Evolutionary conservation across 2,329 filamentous ascomycete species (phyloP), one percentile per base, ranked within the genome.

Genomic region (Truncatella angustata): DNA sequence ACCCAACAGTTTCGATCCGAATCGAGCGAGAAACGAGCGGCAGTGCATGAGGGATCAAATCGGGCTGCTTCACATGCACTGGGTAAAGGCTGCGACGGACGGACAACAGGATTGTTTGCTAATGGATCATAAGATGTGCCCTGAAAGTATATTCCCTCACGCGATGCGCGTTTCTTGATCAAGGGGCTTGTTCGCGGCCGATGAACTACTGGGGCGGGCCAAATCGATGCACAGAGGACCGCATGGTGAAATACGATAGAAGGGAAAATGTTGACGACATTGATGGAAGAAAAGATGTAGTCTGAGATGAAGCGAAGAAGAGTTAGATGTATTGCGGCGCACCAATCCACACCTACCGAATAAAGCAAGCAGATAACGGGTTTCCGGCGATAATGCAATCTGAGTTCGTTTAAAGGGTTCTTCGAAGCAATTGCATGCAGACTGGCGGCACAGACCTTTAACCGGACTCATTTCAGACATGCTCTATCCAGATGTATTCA

Each of bases 321-420:
- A 18, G 5, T 18, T 21, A 10, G 18, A 40, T 40, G 11, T n/a
- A n/a, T n/a, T n/a, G n/a, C n/a, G n/a, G n/a, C n/a, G n/a, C n/a
- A n/a, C 20, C 14, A 20, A 18, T 34, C 26, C 47, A 32, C 47
- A 50, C 47, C 47, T 50, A 35, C 47, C 47, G 21, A 34, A 32
- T 40, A 18, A 20, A 50, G 47, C 23, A 28, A 43, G 30, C 18
- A 30, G 35, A 50, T 18, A 50, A n/a, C 23, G 35, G 21, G 37
- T 16, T 23, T 34, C 43, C 45, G 28, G 50, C 28, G 39, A 45
- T 34, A 34, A 37, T 47, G 23, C 47, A 50, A 40, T 42, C 28
- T 50, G 47, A 23, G 20, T 50, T 21, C 12, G 35, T 21, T 40
- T 50, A 20, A 34, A 28, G 18, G 20, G 9, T 12, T 46, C 9